Evolutionary conservation across 2,329 filamentous ascomycete species (phyloP), one percentile per base, ranked within the genome.

Genomic region (Monilinia fructicola): DNA sequence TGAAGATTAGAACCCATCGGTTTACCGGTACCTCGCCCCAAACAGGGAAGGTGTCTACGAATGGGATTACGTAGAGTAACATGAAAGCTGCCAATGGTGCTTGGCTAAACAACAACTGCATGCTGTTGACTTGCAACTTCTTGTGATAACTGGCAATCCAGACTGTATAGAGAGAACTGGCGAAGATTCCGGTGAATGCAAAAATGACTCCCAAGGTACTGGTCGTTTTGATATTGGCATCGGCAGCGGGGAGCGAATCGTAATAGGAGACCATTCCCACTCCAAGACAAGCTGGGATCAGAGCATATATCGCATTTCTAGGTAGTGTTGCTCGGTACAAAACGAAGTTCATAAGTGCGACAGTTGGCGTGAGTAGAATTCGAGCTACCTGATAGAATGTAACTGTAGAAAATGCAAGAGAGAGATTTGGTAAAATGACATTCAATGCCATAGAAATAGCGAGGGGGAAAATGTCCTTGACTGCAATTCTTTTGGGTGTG

Each of bases 301-400:
- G 79, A 9, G 87, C 82, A 52, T 70, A 71, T 52, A 76, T 74
- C 23, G 87, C 87, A 64, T 78, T 77, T 54, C 76, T 76, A 9
- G 87, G 86, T 14, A 90, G 81, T 0, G 79, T 83, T 35, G 83
- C 79, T 69, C 80, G 77, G 77, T 89, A 88, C 42, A 90, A 78
- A 28, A 87, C 74, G 71, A 81, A 88, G 76, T 90, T 90, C 81
- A 90, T 85, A 21, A 85, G 75, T 5, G 87, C 87, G 26, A 89
- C 87, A 54, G 81, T 82, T 3, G 88, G 88, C 0, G 88, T 90
- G 38, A 90, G 81, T 16, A 90, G 79, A 67, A 90, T 88, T 31
- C 87, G 84, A 5, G 86, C 87, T 59, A 90, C 84, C 76, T 91
- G 88, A 76, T 90, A 90, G 75, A 90, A 90, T 53, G 87, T 87